Base-by-base conservation (phyloP, 805 yeast species). In the Tetrapisispora namnaoensis region DNA sequence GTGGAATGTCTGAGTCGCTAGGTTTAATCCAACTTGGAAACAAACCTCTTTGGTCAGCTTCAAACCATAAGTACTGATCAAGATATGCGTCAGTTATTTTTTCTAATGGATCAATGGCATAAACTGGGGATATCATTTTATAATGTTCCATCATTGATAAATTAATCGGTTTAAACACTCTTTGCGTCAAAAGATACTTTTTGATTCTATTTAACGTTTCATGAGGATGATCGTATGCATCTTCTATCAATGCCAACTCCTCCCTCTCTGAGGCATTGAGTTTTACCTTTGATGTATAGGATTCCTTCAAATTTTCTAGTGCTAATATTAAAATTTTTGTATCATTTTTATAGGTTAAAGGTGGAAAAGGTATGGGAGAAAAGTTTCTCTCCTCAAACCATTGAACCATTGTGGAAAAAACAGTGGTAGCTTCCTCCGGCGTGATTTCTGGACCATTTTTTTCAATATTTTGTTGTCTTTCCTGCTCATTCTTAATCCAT, bases 21-120 rank as follows among this genome's bases (percentile, higher is more conserved):
- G 99, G 99, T 62, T 93, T 93, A 37, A 93, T 76, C 99, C 99
- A 93, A 62, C 82, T 83, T 4, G 99, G 99, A 67, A 93, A 93
- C 27, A 93, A 67, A 8, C 82, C 79, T 51, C 96, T 70, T 61
- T 85, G 82, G 48, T 87, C 96, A 10, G 93, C 91, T 62, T 93
- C 98, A 66, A 85, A 91, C 96, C 98, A 93, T 42, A 93, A 69
- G 58, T 91, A 93, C 60, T 93, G 99, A 60, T 91, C 98, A 38
- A 93, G 67, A 56, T 91, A 93, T 0, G 98, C 96, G 69, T 93
- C 99, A 0, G 96, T 89, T 46, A 93, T 87, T 61, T 90, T 93
- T 65, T 93, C 99, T 39, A 89, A 67, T 0, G 98, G 96, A 61
- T 91, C 97, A 16, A 93, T 76, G 11, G 83, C 77, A 59, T 88